Base-by-base conservation (phyloP, 495 filamentous ascomycete genomes). In the Geoglossum glabrum region DNA sequence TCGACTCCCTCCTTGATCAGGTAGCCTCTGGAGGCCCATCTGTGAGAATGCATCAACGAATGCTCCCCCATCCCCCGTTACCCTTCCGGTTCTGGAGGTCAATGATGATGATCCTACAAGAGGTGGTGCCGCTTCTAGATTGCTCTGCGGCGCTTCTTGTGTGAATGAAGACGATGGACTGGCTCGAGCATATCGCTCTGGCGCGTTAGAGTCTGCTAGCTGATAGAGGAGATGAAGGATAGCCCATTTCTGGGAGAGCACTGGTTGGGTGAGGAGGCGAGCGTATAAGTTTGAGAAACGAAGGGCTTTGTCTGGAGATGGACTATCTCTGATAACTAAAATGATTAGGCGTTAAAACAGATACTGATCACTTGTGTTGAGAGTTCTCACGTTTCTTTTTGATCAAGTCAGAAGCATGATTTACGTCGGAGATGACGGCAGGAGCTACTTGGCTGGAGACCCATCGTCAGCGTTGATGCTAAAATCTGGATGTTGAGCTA, bases 161-260 rank as follows among this genome's bases (percentile, higher is more conserved):
- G 13, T 27, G 17, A 11, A 19, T 38, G n/a, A 38, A 27, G 23
- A 19, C 10, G n/a, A 1, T 57, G 34, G 57, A 40, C 4, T 31
- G 30, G 49, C 17, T n/a, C 49, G 25, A 27, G 28, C 25, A n/a
- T 10, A 1, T 50, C 3, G 27, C 7, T 3, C 23, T 17, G 6
- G 73, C 51, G 75, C 68, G 45, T 78, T 74, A 0, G 82, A 80
- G 60, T 80, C 79, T 51, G 84, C 80, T 45, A 98, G 75, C 62
- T 85, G 83, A 64, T 88, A 84, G 23, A 99, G 79, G 46, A 99
- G 77, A 65, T 90, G 88, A 6, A 99, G 74, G 61, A 96, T 94
- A 1, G 85, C 88, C 88, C 90, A 96, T 78, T 97, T 99, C 68
- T 95, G 84, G 63, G 82, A 83, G 31, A 99, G 74, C 1, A 97